Conservation (phyloP, 192 early-diverging fungal species). For the Backusella luteola region DNA sequence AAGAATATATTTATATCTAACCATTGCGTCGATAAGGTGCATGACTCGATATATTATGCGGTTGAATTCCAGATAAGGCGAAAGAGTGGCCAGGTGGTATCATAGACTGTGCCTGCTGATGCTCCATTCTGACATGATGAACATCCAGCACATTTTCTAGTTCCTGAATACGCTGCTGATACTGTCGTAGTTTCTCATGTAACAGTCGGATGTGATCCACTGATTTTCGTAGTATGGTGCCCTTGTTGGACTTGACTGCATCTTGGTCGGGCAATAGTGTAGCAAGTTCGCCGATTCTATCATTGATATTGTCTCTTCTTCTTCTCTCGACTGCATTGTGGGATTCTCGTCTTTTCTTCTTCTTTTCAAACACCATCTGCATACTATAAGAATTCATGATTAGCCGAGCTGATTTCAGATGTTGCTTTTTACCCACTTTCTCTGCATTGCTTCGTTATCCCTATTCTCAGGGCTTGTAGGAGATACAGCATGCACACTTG, state of each 20-base stretch:
- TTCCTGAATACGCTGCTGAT: conserved; percentile 37
- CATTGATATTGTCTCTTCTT: conserved; percentile 96
- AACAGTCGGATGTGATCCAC: conserved; percentile 81
- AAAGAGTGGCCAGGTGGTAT: conserved; percentile 21
- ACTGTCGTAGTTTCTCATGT: conserved; percentile 19
- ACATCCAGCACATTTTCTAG: conserved; percentile 28
- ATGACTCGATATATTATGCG: conserved; percentile 15
- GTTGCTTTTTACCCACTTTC: conserved; percentile 17
- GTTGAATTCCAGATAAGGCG: conserved; percentile 19
- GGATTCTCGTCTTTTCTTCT: conserved; percentile 89
- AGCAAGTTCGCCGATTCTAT: conserved; percentile 89
- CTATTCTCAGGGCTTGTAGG: conserved; percentile 18
- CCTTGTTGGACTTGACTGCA: conserved; percentile 90
- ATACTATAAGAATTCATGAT: conserved; percentile 23
- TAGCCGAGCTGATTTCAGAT: background rate
- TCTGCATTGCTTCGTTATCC: conserved; percentile 17
- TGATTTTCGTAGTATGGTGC: conserved; percentile 86
- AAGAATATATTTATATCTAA: background rate
- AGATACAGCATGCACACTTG: conserved; percentile 8
- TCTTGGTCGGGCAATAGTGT: conserved; percentile 77
- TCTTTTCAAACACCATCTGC: conserved; percentile 67
- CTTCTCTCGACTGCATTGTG: conserved; percentile 98
- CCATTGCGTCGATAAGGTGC: conserved; percentile 9
- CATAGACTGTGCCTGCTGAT: conserved; percentile 2
- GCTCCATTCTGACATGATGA: conserved; percentile 9